phyloP scores from a whole-genome alignment of 192 early-diverging fungal genomes.

The Gryganskiella cystojenkinii region DNA sequence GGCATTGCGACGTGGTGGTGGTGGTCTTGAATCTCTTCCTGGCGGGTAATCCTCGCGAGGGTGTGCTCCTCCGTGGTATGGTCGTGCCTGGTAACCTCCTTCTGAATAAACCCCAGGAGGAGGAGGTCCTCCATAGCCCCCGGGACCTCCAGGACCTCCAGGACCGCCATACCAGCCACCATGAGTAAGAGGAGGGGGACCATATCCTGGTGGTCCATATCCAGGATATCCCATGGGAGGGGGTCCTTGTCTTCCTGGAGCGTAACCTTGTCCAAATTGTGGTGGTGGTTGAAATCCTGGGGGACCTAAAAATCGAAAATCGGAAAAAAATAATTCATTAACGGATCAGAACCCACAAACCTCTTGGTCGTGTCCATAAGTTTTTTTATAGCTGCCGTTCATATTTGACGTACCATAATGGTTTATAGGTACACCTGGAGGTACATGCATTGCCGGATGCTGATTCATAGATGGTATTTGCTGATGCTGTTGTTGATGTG shows the following conservation, averaged over 20 bases:
- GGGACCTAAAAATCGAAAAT: neutral
- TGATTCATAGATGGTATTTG: slow-evolving; percentile 10
- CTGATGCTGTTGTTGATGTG: slow-evolving; percentile 12
- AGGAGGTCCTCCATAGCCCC: slow-evolving; percentile 16
- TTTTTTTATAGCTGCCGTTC: neutral
- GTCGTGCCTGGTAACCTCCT: slow-evolving; percentile 9
- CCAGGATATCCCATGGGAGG: slow-evolving; percentile 7
- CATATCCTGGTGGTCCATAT: slow-evolving; percentile 15
- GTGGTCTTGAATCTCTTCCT: slow-evolving; percentile 21
- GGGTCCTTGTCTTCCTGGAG: slow-evolving; percentile 18
- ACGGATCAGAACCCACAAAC: neutral
- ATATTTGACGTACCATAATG: slow-evolving; percentile 14
- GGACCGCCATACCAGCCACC: slow-evolving; percentile 7
- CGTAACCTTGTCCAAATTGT: slow-evolving; percentile 22
- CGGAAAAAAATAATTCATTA: neutral
- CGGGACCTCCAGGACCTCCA: slow-evolving; percentile 1
- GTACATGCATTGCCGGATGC: slow-evolving; percentile 26
- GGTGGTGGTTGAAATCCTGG: slow-evolving; percentile 19
- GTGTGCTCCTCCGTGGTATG: neutral
- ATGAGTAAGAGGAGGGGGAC: neutral
- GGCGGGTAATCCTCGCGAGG: too few species aligned
- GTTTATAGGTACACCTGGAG: slow-evolving; percentile 13
- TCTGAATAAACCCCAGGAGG: neutral
- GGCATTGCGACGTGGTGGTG: too few species aligned
- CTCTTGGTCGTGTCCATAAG: neutral